These are phyloP conservation scores for Thymus quinquecostatus DNA, from an alignment of 257 asterid species.

Conservation along the genomic window DNA sequence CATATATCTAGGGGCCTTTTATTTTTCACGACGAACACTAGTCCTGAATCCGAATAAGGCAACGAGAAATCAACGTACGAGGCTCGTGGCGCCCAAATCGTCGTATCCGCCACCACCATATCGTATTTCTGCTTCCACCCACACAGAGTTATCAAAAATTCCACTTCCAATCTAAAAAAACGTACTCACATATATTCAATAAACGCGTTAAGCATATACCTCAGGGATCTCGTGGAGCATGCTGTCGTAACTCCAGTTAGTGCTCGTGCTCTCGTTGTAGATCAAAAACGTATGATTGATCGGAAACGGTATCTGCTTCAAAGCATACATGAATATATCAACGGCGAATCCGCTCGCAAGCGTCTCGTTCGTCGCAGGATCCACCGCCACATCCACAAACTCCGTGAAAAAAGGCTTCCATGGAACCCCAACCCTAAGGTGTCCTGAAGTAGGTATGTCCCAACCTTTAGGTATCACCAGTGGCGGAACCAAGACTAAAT, in stretches of 20 bases:
- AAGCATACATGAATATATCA: conserved; percentile 39
- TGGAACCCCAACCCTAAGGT: conserved; percentile 51
- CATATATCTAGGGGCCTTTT: conserved; percentile 42
- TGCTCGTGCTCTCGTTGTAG: conserved; percentile 20
- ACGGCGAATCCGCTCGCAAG: conserved; percentile 38
- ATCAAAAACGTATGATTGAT: conserved; percentile 23
- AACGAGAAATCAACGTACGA: conserved; percentile 41
- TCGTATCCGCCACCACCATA: conserved; percentile 42
- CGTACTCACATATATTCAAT: too few relatives aligned
- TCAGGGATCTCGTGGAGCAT: conserved; percentile 37
- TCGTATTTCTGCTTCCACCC: not conserved
- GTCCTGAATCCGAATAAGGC: not conserved
- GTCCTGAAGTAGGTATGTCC: conserved; percentile 31
- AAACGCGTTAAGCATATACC: conserved; percentile 39
- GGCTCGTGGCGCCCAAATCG: conserved; percentile 54
- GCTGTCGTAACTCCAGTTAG: conserved; percentile 32
- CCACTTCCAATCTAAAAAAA: not conserved
- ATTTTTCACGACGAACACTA: conserved; percentile 31
- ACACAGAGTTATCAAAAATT: not conserved
- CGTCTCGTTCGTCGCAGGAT: conserved; percentile 27
- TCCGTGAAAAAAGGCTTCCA: conserved; percentile 41
- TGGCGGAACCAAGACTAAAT: too few relatives aligned
- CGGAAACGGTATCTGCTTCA: conserved; percentile 24
- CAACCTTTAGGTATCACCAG: conserved; percentile 42
- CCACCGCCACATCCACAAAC: conserved; percentile 39